Evolutionary conservation across 2,329 filamentous ascomycete genomes (phyloP).

Genomic region (Cladophialophora bantiana): DNA sequence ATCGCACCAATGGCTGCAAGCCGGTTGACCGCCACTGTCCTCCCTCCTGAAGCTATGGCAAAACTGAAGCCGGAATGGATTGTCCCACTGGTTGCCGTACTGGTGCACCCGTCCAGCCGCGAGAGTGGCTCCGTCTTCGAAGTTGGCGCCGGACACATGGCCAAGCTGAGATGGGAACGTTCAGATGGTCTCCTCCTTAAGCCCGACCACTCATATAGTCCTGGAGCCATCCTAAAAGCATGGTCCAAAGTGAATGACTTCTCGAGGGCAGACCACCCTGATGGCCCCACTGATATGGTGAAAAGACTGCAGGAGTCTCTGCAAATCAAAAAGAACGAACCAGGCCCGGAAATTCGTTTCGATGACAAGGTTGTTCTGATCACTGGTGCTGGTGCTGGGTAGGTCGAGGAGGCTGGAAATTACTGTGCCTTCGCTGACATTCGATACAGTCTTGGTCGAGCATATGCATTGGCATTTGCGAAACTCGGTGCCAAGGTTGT

Average conservation of each 20-base stretch:
- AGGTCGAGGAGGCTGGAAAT: constrained; percentile 42
- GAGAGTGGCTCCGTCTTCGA: constrained; percentile 94
- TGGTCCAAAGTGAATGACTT: constrained; percentile 91
- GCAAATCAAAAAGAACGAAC: constrained; percentile 75
- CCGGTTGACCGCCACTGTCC: constrained; percentile 95
- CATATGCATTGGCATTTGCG: constrained; percentile 86
- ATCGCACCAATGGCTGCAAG: constrained; percentile 95
- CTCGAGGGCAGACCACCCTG: constrained; percentile 80
- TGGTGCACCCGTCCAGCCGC: constrained; percentile 83
- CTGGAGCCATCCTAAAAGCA: constrained; percentile 84
- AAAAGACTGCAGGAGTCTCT: constrained; percentile 80
- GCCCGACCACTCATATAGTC: constrained; percentile 85
- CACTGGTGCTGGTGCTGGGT: constrained; percentile 85
- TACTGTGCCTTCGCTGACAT: constrained; percentile 40
- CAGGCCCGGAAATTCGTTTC: constrained; percentile 78
- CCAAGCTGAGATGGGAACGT: constrained; percentile 95
- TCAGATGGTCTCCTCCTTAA: constrained; percentile 87
- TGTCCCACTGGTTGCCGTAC: constrained; percentile 85
- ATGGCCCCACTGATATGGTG: constrained; percentile 87
- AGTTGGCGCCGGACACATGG: constrained; percentile 87
- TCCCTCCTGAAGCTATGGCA: constrained; percentile 90
- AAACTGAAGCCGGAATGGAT: constrained; percentile 92
- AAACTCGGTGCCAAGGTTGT: constrained; percentile 85
- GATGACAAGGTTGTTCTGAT: constrained; percentile 84
- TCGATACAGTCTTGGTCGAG: constrained; percentile 75